Conservation (phyloP, 2,329 filamentous ascomycete genomes). For the Ceratocystis cubensis region DNA sequence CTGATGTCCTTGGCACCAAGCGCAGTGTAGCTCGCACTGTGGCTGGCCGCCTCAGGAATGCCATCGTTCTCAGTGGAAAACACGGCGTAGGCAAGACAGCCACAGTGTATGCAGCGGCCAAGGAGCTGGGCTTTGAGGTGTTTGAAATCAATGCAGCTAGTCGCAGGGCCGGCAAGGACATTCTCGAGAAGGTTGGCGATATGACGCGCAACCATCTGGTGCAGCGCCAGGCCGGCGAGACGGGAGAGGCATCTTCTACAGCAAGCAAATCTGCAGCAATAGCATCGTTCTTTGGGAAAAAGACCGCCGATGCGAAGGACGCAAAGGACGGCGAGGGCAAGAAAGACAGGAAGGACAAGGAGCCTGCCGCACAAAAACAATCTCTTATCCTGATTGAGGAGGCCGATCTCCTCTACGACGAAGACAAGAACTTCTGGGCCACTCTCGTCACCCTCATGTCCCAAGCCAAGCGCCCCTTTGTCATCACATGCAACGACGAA, state of each 20-base stretch:
- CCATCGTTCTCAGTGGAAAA: conserved; percentile 78
- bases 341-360: conserved; percentile 25
- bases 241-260: not conserved
- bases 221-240: conserved; percentile 30
- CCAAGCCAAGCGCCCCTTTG: conserved; percentile 79
- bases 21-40: conserved; percentile 15
- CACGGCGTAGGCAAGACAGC: conserved; percentile 89
- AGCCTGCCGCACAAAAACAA: conserved; percentile 58
- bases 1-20: conserved; percentile 4
- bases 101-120: conserved; percentile 79
- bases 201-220: conserved; percentile 96
- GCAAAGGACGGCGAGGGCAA: not conserved
- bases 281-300: conserved; percentile 24
- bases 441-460: conserved; percentile 65
- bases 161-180: conserved; percentile 75
- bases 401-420: conserved; percentile 84
- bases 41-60: conserved; percentile 49
- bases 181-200: conserved; percentile 83
- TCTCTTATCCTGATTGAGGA: conserved; percentile 91
- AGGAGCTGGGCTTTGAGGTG: conserved; percentile 81
- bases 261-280: conserved; percentile 20
- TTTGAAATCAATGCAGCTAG: conserved; percentile 87
- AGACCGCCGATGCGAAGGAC: conserved; percentile 30
- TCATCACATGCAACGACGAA: conserved; percentile 93
- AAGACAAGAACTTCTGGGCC: conserved; percentile 90